Evolutionary conservation across 176 grass and related monocot species (phyloP).

Genomic region (Miscanthus lutarioriparius): DNA sequence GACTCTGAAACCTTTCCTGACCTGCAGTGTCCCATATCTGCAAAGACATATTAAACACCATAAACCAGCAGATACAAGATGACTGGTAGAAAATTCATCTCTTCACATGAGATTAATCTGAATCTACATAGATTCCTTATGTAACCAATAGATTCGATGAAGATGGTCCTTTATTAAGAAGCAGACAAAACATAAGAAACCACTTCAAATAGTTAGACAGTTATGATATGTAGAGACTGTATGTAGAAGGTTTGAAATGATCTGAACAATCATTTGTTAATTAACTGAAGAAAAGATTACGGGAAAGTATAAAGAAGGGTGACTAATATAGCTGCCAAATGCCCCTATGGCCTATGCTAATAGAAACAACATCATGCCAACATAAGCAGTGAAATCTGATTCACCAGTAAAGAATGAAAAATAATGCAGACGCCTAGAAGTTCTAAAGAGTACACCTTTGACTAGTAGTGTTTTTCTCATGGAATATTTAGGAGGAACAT

Average conservation of each 20-base stretch:
- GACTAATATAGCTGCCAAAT: not conserved
- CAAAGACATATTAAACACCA: constrained; percentile 19
- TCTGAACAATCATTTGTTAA: not conserved
- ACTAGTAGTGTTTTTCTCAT: not conserved
- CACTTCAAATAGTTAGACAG: not conserved
- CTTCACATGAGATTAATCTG: not conserved
- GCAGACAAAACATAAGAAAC: not conserved
- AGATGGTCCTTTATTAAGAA: not conserved
- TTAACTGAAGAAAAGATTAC: not conserved
- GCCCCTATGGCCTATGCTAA: not conserved
- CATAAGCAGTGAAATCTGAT: not conserved
- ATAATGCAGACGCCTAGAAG: not conserved
- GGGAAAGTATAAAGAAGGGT: not conserved
- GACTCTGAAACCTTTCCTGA: constrained; percentile 90
- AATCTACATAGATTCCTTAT: not conserved
- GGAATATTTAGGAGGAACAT: not conserved
- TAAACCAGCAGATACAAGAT: not conserved
- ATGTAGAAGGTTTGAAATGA: not conserved
- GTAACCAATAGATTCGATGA: not conserved
- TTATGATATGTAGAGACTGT: not conserved
- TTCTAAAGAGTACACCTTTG: not conserved
- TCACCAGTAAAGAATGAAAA: not conserved
- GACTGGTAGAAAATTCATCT: not conserved
- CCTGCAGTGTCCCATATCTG: constrained; percentile 96
- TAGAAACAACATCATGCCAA: not conserved